These are phyloP conservation scores for Saksenaea oblongispora DNA, from an alignment of 371 early-diverging fungal genomes.

Conservation along the genomic window DNA sequence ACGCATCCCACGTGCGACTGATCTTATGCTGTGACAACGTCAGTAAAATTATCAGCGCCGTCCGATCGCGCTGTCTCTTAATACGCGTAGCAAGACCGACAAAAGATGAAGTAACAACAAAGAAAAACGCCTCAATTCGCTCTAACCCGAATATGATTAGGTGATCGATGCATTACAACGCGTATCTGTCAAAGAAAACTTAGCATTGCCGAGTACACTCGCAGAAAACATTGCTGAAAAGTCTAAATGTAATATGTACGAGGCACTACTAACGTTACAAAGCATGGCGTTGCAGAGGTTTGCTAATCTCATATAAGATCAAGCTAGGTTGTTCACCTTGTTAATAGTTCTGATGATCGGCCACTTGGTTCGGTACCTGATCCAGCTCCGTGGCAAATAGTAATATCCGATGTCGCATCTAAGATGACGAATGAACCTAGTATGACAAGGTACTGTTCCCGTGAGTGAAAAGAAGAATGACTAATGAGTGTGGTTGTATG, in stretches of 20 bases:
- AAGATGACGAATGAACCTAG: slow-evolving; percentile 67
- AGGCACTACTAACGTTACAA: slow-evolving; percentile 90
- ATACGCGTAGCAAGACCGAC: slow-evolving; percentile 90
- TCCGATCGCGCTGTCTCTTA: slow-evolving; percentile 94
- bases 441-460: slow-evolving; percentile 53
- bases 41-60: slow-evolving; percentile 93
- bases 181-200: slow-evolving; percentile 80
- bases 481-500: not conserved
- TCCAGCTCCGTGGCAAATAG: slow-evolving; percentile 90
- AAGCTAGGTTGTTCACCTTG: slow-evolving; percentile 45
- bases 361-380: slow-evolving; percentile 57
- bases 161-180: slow-evolving; percentile 64
- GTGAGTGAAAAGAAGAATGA: slow-evolving; percentile 34
- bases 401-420: slow-evolving; percentile 68
- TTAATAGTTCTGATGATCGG: slow-evolving; percentile 27
- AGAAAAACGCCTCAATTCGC: not conserved
- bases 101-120: slow-evolving; percentile 57
- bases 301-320: slow-evolving; percentile 5
- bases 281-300: slow-evolving; percentile 78
- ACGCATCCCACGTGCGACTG: slow-evolving; percentile 91
- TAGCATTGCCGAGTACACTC: slow-evolving; percentile 65
- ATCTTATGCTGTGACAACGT: slow-evolving; percentile 93
- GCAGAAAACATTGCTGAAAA: slow-evolving; percentile 69
- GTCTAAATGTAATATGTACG: slow-evolving; percentile 86
- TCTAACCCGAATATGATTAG: slow-evolving; percentile 20